Evolutionary conservation across 495 filamentous ascomycete genomes (phyloP).

Genomic region (Penicillium angulare): DNA sequence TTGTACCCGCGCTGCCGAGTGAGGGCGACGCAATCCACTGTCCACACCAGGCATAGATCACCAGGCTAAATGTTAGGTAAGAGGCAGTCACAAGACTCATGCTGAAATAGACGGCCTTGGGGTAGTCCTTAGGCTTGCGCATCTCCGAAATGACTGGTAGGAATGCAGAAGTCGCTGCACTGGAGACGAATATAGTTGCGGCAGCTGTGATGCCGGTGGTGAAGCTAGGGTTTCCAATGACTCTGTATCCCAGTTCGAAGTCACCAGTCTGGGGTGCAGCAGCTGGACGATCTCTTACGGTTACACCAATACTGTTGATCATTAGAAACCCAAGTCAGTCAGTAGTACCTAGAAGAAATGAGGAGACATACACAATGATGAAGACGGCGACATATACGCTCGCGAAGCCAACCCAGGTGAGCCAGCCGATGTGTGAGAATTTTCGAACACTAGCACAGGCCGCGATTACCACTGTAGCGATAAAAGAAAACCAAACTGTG

Average conservation of each 20-base stretch:
- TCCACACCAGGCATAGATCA: conserved; percentile 71
- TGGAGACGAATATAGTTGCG: conserved; percentile 42
- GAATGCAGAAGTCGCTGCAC: conserved; percentile 64
- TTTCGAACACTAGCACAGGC: conserved; percentile 39
- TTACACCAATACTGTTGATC: conserved; percentile 36
- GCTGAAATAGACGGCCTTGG: conserved; percentile 62
- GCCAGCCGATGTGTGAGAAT: conserved; percentile 43
- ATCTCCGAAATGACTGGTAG: conserved; percentile 76
- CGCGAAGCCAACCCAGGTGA: conserved; percentile 46
- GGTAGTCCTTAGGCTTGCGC: conserved; percentile 62
- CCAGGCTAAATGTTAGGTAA: conserved; percentile 51
- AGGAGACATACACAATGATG: conserved; percentile 43
- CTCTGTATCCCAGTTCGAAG: conserved; percentile 48
- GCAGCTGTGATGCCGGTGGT: conserved; percentile 39
- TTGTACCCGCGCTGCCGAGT: conserved; percentile 60
- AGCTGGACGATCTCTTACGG: conserved; percentile 36
- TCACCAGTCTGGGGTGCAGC: conserved; percentile 33
- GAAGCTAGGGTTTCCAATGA: conserved; percentile 32
- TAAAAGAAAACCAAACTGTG: conserved; percentile 42
- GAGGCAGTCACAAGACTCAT: conserved; percentile 61
- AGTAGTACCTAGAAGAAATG: too few relatives aligned
- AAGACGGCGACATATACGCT: conserved; percentile 47
- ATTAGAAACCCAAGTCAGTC: conserved; percentile 4
- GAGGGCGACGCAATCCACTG: conserved; percentile 65
- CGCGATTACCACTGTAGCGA: conserved; percentile 64